Percentiles rank a stretch among this genome's conserved stretches.
These are phyloP conservation scores for Eruca vesicaria DNA, from an alignment of 441 rosid species.

Conservation along the genomic window DNA sequence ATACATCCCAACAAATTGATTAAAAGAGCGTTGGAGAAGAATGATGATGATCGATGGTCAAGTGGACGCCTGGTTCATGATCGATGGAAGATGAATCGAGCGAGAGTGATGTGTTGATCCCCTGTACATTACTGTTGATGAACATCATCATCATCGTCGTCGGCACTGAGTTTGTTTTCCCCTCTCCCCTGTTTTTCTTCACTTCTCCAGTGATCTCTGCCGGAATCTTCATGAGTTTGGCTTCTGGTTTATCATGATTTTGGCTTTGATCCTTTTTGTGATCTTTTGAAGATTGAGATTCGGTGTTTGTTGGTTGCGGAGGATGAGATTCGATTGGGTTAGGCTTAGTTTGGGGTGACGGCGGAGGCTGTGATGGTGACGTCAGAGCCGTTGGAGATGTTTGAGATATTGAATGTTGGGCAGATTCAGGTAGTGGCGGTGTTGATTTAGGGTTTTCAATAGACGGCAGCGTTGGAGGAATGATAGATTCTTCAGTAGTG, in stretches of 20 bases:
- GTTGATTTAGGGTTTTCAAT: neutral
- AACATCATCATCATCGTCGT: slow-evolving; percentile 16
- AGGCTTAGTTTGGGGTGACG: neutral
- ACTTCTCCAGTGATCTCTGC: neutral
- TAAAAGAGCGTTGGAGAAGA: neutral
- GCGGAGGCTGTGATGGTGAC: neutral
- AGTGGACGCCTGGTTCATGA: slow-evolving; percentile 34
- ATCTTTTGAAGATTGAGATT: neutral
- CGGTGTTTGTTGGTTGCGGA: neutral
- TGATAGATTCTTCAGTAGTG: neutral
- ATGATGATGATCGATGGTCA: slow-evolving; percentile 4
- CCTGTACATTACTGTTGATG: slow-evolving; percentile 32
- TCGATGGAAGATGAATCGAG: slow-evolving; percentile 26
- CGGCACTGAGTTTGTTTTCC: neutral
- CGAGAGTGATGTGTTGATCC: slow-evolving; percentile 29
- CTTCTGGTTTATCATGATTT: neutral
- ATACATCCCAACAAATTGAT: neutral
- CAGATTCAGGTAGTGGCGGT: neutral
- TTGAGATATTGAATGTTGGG: neutral
- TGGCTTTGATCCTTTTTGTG: neutral
- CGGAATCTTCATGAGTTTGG: neutral
- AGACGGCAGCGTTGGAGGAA: neutral
- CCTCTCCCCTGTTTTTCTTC: neutral
- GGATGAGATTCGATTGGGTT: neutral
- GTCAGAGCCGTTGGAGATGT: neutral